These are phyloP conservation scores for Peronospora farinosa DNA, from an alignment of 352 stramenopile species.

Conservation along the genomic window DNA sequence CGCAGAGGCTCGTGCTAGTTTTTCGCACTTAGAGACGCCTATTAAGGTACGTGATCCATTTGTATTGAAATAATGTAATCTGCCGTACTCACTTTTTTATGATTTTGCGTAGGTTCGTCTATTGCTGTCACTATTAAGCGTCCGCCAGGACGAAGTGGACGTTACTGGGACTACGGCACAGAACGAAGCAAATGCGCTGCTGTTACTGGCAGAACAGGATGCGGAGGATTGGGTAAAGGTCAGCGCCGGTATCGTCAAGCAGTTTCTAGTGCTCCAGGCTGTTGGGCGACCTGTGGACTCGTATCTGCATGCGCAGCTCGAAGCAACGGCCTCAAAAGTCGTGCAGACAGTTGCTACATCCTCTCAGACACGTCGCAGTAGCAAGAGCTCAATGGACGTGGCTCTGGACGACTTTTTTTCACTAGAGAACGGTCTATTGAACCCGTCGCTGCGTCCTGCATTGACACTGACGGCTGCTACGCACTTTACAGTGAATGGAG, in stretches of 20 bases:
- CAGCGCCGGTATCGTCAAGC: slow-evolving; percentile 52
- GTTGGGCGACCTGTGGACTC: slow-evolving; percentile 38
- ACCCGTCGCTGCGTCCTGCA: slow-evolving; percentile 44
- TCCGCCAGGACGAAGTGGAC: slow-evolving; percentile 46
- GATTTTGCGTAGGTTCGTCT: slow-evolving; percentile 37
- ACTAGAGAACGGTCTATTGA: slow-evolving; percentile 62
- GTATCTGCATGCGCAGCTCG: slow-evolving; percentile 61
- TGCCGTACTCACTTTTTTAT: not conserved
- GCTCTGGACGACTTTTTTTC: slow-evolving; percentile 54
- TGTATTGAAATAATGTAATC: slow-evolving; percentile 2
- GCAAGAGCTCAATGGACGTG: slow-evolving; percentile 9
- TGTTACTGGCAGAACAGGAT: slow-evolving; percentile 52
- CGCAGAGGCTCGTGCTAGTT: slow-evolving; percentile 48
- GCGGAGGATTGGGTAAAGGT: slow-evolving; percentile 71
- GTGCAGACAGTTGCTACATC: slow-evolving; percentile 31
- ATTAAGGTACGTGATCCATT: slow-evolving; percentile 46
- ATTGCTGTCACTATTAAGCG: slow-evolving; percentile 58
- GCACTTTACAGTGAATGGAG: slow-evolving; percentile 62
- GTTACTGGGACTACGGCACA: slow-evolving; percentile 27
- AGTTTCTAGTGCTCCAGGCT: slow-evolving; percentile 52
- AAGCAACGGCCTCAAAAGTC: slow-evolving; percentile 37
- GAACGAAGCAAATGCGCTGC: slow-evolving; percentile 41
- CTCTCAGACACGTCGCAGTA: slow-evolving; percentile 12
- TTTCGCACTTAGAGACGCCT: slow-evolving; percentile 52
- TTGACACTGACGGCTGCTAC: slow-evolving; percentile 33